These are phyloP conservation scores for Takashimella koratensis DNA, from an alignment of 1,284 basidiomycete genomes.

Conservation along the genomic window DNA sequence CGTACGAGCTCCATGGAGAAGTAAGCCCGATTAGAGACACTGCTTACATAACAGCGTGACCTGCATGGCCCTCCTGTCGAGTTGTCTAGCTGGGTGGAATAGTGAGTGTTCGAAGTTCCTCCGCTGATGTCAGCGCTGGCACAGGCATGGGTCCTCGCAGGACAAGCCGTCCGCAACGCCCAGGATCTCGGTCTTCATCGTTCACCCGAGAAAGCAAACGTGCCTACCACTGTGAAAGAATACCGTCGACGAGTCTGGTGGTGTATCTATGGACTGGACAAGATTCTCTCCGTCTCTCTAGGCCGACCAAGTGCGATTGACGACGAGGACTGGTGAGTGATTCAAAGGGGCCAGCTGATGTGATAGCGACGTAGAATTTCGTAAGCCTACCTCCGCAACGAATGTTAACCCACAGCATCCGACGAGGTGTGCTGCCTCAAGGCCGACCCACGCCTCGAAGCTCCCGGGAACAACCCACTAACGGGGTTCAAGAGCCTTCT, in stretches of 20 bases:
- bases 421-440: constrained; percentile 2
- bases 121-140: constrained; percentile 6
- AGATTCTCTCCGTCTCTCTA: constrained; percentile 11
- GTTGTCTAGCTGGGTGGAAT: constrained; percentile 15
- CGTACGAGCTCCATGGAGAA: constrained; percentile 10
- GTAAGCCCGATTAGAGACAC: background rate
- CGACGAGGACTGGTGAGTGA: constrained; percentile 14
- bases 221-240: constrained; percentile 5
- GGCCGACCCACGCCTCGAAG: background rate
- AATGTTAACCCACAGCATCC: background rate
- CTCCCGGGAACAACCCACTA: constrained; percentile 4
- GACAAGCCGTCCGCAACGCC: constrained; percentile 72
- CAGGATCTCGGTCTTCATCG: constrained; percentile 75
- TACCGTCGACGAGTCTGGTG: constrained; percentile 15
- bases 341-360: too few relatives aligned
- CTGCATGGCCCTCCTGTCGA: constrained; percentile 10
- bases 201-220: constrained; percentile 4
- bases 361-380: constrained; percentile 8
- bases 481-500: constrained; percentile 7
- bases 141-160: constrained; percentile 71
- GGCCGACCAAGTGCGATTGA: constrained; percentile 13
- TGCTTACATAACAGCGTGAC: constrained; percentile 4
- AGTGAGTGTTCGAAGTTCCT: constrained; percentile 3
- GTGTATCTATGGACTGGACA: constrained; percentile 15
- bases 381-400: background rate